Percentiles rank a stretch among this genome's conserved stretches.
Evolutionary conservation across 306 rosid genomes (phyloP).

Genomic region (Luffa acutangula): DNA sequence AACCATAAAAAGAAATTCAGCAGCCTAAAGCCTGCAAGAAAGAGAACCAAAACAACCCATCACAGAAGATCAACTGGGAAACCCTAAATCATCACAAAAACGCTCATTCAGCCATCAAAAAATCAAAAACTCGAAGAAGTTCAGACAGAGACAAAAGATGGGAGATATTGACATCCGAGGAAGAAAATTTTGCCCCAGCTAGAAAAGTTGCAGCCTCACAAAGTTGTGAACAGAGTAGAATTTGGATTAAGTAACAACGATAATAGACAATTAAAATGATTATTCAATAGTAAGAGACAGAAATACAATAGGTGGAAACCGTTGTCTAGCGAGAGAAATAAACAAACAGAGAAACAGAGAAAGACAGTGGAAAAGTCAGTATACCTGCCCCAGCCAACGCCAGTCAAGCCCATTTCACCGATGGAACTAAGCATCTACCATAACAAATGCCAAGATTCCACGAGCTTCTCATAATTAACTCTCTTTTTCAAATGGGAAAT

Average conservation of each 20-base stretch:
- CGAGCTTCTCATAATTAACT: neutral
- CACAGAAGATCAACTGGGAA: neutral
- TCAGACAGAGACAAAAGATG: neutral
- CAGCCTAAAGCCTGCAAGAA: neutral
- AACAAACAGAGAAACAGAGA: neutral
- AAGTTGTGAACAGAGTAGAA: neutral
- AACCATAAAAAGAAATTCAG: neutral
- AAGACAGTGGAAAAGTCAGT: neutral
- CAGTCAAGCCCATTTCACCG: neutral
- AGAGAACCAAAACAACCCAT: constrained; percentile 2
- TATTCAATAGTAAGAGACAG: neutral
- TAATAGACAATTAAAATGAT: neutral
- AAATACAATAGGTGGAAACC: neutral
- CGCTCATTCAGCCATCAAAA: neutral
- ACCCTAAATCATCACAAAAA: neutral
- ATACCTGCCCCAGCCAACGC: neutral
- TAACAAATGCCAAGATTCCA: neutral
- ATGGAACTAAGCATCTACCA: constrained; percentile 1
- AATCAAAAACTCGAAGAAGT: neutral
- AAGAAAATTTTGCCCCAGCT: neutral
- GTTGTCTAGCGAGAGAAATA: neutral
- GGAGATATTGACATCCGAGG: neutral
- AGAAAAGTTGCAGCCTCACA: neutral
- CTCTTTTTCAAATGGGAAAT: neutral
- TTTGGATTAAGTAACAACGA: neutral